A percentile compares a stretch with the other conserved stretches of the same genome.
Conservation (phyloP, 805 yeast genomes). For the Debaryomyces prosopidis region DNA sequence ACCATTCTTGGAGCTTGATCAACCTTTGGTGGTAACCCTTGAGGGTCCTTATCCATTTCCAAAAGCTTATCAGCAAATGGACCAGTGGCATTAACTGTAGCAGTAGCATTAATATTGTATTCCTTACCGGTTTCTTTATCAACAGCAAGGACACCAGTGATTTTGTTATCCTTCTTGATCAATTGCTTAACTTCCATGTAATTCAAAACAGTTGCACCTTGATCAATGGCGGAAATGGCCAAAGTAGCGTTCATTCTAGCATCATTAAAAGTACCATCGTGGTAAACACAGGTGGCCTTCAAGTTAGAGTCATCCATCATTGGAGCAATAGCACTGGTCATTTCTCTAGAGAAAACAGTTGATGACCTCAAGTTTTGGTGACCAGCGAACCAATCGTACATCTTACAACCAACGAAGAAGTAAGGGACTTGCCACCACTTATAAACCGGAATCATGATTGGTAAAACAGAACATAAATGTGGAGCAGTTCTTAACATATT, state of each 20-base stretch:
- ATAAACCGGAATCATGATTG: conserved; percentile 95
- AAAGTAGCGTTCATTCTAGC: conserved; percentile 85
- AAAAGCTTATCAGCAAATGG: conserved; percentile 84
- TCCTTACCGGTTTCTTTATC: conserved; percentile 71
- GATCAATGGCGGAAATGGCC: conserved; percentile 80
- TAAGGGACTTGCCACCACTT: conserved; percentile 95
- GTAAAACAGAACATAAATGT: conserved; percentile 80
- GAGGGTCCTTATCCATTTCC: conserved; percentile 77
- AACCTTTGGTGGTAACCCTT: conserved; percentile 60
- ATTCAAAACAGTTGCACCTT: conserved; percentile 89
- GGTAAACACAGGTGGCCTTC: conserved; percentile 90
- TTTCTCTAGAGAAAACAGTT: conserved; percentile 65
- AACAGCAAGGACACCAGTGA: conserved; percentile 73
- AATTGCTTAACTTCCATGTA: conserved; percentile 80
- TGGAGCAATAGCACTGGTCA: conserved; percentile 76
- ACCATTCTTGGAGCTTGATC: conserved; percentile 70
- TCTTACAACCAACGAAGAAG: conserved; percentile 85
- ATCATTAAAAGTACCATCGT: conserved; percentile 94
- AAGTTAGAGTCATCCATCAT: conserved; percentile 76
- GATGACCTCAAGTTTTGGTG: conserved; percentile 78
- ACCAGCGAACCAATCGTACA: conserved; percentile 93
- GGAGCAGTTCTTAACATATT: conserved; percentile 90
- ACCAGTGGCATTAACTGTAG: conserved; percentile 90
- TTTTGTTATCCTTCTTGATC: conserved; percentile 59
- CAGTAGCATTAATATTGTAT: conserved; percentile 63